Evolutionary conservation across 2,329 filamentous ascomycete genomes (phyloP).

Genomic region (Didymella glomerata): DNA sequence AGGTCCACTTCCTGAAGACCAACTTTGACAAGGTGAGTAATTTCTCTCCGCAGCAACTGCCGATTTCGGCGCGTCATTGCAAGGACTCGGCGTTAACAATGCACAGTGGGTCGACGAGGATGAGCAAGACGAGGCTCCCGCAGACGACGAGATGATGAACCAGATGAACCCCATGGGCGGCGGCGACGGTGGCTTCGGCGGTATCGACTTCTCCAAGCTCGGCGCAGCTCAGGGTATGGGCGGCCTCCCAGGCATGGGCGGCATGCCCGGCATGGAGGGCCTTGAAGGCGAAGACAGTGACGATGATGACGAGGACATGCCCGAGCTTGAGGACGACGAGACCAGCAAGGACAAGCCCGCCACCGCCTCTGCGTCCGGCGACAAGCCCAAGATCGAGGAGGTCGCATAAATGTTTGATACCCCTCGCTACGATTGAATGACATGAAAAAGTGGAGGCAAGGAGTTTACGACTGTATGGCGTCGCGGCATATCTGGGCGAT

Average conservation of each 20-base stretch:
- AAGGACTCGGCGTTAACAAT: conserved; percentile 31
- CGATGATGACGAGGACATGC: conserved; percentile 77
- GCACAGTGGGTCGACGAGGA: conserved; percentile 92
- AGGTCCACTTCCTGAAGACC: conserved; percentile 95
- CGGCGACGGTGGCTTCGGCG: conserved; percentile 75
- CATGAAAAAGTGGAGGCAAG: conserved; percentile 10
- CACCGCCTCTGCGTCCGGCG: conserved; percentile 34
- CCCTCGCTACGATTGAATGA: conserved; percentile 25
- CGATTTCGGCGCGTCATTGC: not conserved
- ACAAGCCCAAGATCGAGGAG: conserved; percentile 59
- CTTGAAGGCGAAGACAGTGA: conserved; percentile 55
- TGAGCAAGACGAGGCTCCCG: conserved; percentile 89
- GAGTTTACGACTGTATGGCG: conserved; percentile 17
- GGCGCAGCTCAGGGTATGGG: conserved; percentile 54
- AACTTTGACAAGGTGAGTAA: conserved; percentile 89
- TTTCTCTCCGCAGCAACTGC: not conserved
- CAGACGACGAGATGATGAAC: conserved; percentile 79
- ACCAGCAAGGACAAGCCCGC: conserved; percentile 43
- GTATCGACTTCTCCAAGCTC: conserved; percentile 94
- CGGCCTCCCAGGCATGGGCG: conserved; percentile 42
- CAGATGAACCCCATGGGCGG: conserved; percentile 63
- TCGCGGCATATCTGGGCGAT: conserved; percentile 9
- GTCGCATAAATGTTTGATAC: conserved; percentile 42
- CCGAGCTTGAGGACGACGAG: conserved; percentile 65
- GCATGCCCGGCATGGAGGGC: conserved; percentile 36